Evolutionary conservation across 2,329 filamentous ascomycete species (phyloP).

Genomic region (Trichoderma endophyticum): DNA sequence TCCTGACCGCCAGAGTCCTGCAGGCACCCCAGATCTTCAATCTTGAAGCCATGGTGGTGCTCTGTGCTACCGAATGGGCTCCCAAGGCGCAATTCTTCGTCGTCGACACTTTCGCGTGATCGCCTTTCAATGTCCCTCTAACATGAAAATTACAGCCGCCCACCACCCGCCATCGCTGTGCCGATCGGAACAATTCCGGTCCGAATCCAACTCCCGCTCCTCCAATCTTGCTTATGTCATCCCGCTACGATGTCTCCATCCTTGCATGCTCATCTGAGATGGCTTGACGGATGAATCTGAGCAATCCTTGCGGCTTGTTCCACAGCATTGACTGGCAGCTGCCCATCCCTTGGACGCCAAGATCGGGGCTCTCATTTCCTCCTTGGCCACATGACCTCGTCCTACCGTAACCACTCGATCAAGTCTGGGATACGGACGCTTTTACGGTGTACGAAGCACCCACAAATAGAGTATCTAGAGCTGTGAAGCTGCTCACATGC

Average conservation of each 20-base stretch:
- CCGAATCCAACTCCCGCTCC: not conserved
- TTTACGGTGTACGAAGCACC: not conserved
- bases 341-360: conserved; percentile 2
- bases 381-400: conserved; percentile 11
- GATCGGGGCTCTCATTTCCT: conserved; percentile 7
- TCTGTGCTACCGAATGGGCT: conserved; percentile 8
- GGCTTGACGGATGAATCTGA: conserved; percentile 3
- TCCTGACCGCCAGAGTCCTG: conserved; percentile 32
- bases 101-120: conserved; percentile 16
- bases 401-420: not conserved
- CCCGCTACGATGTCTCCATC: not conserved
- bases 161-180: not conserved
- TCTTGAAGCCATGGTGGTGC: conserved; percentile 34
- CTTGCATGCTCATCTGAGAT: conserved; percentile 12
- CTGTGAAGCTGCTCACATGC: not conserved
- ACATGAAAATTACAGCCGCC: conserved; percentile 21
- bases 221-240: not conserved
- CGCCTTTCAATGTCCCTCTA: not conserved
- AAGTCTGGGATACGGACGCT: not conserved
- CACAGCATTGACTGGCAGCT: conserved; percentile 10
- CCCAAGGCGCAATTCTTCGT: conserved; percentile 16
- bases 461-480: not conserved
- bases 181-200: conserved; percentile 23
- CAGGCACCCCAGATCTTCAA: conserved; percentile 35
- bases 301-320: not conserved